Evolutionary conservation across 495 filamentous ascomycete genomes (phyloP).

Genomic region (Penicillium pulvis): DNA sequence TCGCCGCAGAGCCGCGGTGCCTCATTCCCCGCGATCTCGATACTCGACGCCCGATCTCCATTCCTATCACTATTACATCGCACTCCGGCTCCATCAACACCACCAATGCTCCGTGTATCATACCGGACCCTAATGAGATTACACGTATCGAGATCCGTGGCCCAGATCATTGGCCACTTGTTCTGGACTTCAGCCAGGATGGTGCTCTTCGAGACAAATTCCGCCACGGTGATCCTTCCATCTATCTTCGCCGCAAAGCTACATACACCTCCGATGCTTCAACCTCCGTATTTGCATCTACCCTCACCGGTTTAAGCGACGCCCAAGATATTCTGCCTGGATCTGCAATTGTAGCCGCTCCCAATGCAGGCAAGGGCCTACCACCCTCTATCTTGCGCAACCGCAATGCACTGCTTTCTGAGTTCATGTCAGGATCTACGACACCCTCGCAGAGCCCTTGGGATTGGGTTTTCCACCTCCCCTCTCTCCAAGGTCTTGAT

Average conservation of each 20-base stretch:
- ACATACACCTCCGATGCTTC: constrained; percentile 63
- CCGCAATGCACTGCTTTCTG: constrained; percentile 22
- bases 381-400: constrained; percentile 32
- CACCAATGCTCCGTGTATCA: constrained; percentile 70
- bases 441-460: constrained; percentile 51
- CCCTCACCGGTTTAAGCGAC: constrained; percentile 55
- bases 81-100: constrained; percentile 47
- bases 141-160: constrained; percentile 65
- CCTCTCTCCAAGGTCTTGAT: constrained; percentile 64
- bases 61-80: constrained; percentile 65
- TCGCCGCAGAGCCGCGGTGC: constrained; percentile 88
- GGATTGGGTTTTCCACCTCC: constrained; percentile 77
- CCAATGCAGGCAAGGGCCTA: constrained; percentile 35
- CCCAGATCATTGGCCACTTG: constrained; percentile 81
- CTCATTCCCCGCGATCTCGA: constrained; percentile 82
- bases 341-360: constrained; percentile 18
- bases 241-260: constrained; percentile 80
- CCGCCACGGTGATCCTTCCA: constrained; percentile 63
- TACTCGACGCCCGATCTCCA: constrained; percentile 72
- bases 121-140: constrained; percentile 77
- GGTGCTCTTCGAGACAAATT: constrained; percentile 68
- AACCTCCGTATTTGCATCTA: constrained; percentile 69
- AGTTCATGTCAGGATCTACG: constrained; percentile 32
- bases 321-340: constrained; percentile 42
- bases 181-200: constrained; percentile 73